Evolutionary conservation across 2,329 filamentous ascomycete genomes (phyloP), one percentile per base, ranked within the genome.

Genomic region (Fonsecaea pedrosoi): DNA sequence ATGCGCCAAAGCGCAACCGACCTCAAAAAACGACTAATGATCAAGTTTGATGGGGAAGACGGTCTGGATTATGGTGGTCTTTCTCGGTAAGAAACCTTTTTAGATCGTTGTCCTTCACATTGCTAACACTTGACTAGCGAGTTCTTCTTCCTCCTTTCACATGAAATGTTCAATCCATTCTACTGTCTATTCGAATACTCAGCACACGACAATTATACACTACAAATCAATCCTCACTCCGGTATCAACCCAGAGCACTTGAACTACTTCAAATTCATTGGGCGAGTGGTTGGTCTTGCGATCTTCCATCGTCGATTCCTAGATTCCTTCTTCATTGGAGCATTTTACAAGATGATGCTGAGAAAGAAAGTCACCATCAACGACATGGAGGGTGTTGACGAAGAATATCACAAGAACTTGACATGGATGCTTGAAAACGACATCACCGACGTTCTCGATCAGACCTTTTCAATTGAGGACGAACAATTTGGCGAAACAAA

Each of bases 151-250:
- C 84, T 99, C 48, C 87, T 99, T 63, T 98, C 94, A 15, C 95
- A 99, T 82, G 95, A 99, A 83, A 99, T 99, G 95, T 99, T 99
- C 84, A 99, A 99, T 80, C 95, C 95, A 37, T 99, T 99, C 82
- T 99, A 99, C 83, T 99, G 95, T 79, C 85, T 99, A 62, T 99
- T 99, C 84, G 95, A 99, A 82, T 99, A 99, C 81, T 98, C 95
- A 32, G 95, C 95, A 45, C 95, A 99, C 84, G 95, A 99, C 87
- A 99, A 99, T 83, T 99, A 99, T 82, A 99, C 95, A 35, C 90
- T 99, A 63, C 95, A 99, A 82, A 99, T 99, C 84, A 99, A 99
- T 82, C 95, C 95, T 54, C 95, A 99, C 80, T 99, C 95, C 21
- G 95, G 95, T 71, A 98, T 99, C 81, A 99, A 99, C 80, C 95